phyloP scores from a whole-genome alignment of 371 early-diverging fungal species.

The Apophysomyces sp. region DNA sequence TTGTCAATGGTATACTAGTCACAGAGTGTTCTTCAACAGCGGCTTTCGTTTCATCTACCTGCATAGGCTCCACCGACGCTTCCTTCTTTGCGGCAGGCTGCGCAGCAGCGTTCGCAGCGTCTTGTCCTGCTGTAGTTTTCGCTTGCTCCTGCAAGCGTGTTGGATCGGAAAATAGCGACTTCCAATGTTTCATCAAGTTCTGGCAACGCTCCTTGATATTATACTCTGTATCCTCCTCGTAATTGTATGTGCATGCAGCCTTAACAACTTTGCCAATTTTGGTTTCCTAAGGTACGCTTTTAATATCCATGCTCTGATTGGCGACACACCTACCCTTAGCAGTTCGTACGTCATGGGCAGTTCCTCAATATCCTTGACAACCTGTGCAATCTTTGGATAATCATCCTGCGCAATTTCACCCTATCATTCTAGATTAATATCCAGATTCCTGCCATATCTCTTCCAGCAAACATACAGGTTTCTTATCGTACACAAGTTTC shows the following conservation, averaged over 20 bases:
- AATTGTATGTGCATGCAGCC: conserved; percentile 37
- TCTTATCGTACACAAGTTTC: conserved; percentile 47
- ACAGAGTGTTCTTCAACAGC: not conserved
- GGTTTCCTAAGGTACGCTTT: conserved; percentile 32
- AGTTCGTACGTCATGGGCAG: conserved; percentile 41
- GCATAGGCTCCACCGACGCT: not conserved
- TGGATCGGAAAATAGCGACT: conserved; percentile 21
- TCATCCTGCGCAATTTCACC: conserved; percentile 48
- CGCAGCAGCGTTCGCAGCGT: conserved; percentile 1
- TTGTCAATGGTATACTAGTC: not conserved
- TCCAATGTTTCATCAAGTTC: conserved; percentile 42
- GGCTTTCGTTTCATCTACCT: not conserved
- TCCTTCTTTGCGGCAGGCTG: not conserved
- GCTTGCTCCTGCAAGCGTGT: not conserved
- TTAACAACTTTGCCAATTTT: conserved; percentile 54
- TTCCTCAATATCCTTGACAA: conserved; percentile 46
- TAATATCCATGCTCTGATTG: not conserved
- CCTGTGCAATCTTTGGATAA: conserved; percentile 39
- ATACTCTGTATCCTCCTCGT: conserved; percentile 33
- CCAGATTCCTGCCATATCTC: not conserved
- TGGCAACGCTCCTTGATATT: conserved; percentile 42
- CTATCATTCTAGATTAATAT: conserved; percentile 12
- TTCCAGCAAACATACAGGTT: conserved; percentile 28
- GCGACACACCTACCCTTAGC: conserved; percentile 32
- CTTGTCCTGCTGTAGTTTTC: not conserved